Conservation (phyloP, 768 basidiomycete genomes). For the Rossbeevera mucosa region DNA sequence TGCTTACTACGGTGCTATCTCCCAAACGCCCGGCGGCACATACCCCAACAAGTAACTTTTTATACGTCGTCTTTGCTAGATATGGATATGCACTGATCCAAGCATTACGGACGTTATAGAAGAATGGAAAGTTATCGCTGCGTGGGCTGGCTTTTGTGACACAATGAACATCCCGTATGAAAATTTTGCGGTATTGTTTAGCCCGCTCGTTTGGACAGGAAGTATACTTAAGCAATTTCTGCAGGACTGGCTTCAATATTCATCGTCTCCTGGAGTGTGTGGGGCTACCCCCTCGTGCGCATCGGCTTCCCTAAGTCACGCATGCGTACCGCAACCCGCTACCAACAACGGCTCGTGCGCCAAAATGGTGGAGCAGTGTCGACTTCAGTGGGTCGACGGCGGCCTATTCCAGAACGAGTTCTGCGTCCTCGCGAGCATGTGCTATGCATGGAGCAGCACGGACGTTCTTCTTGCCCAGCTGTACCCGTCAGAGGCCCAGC, state of each 20-base stretch:
- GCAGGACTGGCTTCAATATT: slow-evolving; percentile 24
- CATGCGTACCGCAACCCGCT: slow-evolving; percentile 20
- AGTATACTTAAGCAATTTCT: background rate
- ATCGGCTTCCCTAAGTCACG: background rate
- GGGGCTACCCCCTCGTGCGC: slow-evolving; percentile 14
- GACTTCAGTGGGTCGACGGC: slow-evolving; percentile 15
- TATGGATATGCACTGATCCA: background rate
- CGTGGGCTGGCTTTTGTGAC: slow-evolving; percentile 21
- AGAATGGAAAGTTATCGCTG: slow-evolving; percentile 19
- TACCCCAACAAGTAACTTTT: slow-evolving; percentile 15
- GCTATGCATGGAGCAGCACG: slow-evolving; percentile 21
- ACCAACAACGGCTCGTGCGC: slow-evolving; percentile 22
- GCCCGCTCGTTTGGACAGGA: background rate
- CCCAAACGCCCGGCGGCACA: slow-evolving; percentile 13
- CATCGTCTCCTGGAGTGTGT: slow-evolving; percentile 17
- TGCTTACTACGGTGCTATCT: slow-evolving; percentile 18
- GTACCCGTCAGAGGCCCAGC: slow-evolving; percentile 8
- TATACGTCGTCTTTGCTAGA: background rate
- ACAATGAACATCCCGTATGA: slow-evolving; percentile 20
- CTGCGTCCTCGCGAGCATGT: slow-evolving; percentile 23
- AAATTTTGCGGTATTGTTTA: slow-evolving; percentile 14
- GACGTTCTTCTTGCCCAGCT: slow-evolving; percentile 13
- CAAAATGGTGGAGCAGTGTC: slow-evolving; percentile 14
- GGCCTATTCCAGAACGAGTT: slow-evolving; percentile 25
- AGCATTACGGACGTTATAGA: slow-evolving; percentile 6